These are phyloP conservation scores for Cutaneotrichosporon sp. DNA, from an alignment of 1,284 basidiomycete species.

Conservation along the genomic window DNA sequence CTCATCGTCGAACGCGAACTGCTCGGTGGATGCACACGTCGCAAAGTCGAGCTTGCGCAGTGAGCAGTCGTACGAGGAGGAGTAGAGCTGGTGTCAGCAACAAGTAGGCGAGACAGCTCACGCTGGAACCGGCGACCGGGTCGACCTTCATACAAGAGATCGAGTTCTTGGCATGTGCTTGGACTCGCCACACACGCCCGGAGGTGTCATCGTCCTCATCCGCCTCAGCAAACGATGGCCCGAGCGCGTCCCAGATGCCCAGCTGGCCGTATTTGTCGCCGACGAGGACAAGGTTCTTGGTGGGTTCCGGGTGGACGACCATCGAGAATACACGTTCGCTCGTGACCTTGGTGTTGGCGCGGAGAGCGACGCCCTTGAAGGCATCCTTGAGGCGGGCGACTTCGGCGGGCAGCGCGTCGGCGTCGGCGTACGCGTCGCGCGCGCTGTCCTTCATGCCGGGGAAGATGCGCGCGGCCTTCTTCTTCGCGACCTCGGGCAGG, in stretches of 20 bases:
- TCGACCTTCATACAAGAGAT: slow-evolving; percentile 54
- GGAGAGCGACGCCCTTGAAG: slow-evolving; percentile 43
- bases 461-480: background rate
- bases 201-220: slow-evolving; percentile 30
- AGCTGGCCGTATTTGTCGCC: slow-evolving; percentile 56
- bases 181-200: slow-evolving; percentile 52
- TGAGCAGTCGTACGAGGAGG: slow-evolving; percentile 56
- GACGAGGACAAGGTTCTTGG: slow-evolving; percentile 54
- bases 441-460: slow-evolving; percentile 13
- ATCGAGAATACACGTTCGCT: slow-evolving; percentile 56
- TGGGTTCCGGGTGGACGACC: slow-evolving; percentile 53
- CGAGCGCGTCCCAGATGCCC: slow-evolving; percentile 52
- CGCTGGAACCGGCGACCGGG: slow-evolving; percentile 46
- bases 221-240: slow-evolving; percentile 29
- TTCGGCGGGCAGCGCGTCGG: slow-evolving; percentile 26
- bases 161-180: slow-evolving; percentile 50
- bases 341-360: slow-evolving; percentile 52
- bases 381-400: slow-evolving; percentile 33
- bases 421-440: slow-evolving; percentile 32
- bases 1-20: slow-evolving; percentile 52
- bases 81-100: slow-evolving; percentile 49
- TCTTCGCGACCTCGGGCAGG: background rate
- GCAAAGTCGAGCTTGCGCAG: slow-evolving; percentile 54
- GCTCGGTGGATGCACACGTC: slow-evolving; percentile 49
- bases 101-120: too few species aligned